These are phyloP conservation scores for Tylopilus sp. DNA, from an alignment of 1,284 basidiomycete species.

Conservation along the genomic window DNA sequence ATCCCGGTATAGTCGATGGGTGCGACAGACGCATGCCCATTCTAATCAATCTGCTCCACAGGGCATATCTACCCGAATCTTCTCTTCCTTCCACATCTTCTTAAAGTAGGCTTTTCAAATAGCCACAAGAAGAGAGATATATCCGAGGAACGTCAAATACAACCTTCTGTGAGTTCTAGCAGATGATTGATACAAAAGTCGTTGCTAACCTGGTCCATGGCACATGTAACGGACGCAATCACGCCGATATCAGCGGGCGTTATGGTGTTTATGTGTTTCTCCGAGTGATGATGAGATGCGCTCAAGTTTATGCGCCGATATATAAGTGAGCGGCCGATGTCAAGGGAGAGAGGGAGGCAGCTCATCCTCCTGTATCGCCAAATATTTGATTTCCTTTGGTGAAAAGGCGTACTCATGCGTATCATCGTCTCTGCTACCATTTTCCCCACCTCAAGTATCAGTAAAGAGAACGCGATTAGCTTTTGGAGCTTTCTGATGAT, in stretches of 20 bases:
- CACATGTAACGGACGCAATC: conserved; percentile 26
- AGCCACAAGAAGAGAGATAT: conserved; percentile 12
- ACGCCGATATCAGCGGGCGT: conserved; percentile 15
- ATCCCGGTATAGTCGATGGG: conserved; percentile 4
- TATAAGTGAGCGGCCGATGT: too few species aligned
- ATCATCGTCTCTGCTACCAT: neutral
- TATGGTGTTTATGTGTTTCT: conserved; percentile 1
- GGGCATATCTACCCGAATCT: neutral
- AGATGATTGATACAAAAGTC: conserved; percentile 4
- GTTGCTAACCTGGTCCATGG: conserved; percentile 11
- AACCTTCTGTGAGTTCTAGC: neutral
- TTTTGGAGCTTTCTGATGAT: conserved; percentile 1
- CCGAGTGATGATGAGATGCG: neutral
- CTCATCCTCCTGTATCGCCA: neutral
- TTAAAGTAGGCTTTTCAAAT: neutral
- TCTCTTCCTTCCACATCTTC: neutral
- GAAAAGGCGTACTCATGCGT: conserved; percentile 1
- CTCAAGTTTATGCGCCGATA: conserved; percentile 3
- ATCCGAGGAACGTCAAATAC: conserved; percentile 16
- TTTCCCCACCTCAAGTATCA: neutral
- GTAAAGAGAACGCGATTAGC: too few species aligned
- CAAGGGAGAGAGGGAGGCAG: too few species aligned
- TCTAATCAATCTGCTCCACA: conserved; percentile 14
- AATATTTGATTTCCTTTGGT: neutral
- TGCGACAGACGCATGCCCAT: neutral